Evolutionary conservation across 1,284 basidiomycete genomes (phyloP), one percentile per base, ranked within the genome.

Genomic region (Testicularia cyperi): DNA sequence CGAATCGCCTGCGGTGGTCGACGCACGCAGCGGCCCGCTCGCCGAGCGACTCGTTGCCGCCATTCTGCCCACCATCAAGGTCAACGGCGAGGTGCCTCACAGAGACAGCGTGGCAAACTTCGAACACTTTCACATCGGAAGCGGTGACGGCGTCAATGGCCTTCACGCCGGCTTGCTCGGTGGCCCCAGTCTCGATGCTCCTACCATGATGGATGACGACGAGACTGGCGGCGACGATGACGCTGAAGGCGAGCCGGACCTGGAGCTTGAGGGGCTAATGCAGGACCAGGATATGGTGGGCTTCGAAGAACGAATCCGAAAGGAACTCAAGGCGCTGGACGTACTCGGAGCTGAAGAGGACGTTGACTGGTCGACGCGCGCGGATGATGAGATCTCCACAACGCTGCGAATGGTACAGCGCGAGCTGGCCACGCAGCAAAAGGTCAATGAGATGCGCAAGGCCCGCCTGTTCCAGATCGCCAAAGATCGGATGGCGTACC

Each of bases 361-460:
- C 6, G 31, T 63, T 4, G 65, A 70, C 36, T 70, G 65, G 65
- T 45, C 61, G 8, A 37, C 48, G n/a, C 61, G 67, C 1, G 51
- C 46, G 12, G 92, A 96, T 70, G 92, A 97, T 77, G 91, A 92
- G 38, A 88, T 97, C 48, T 87, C 91, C 2, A 86, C 88, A 2
- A 88, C 90, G 1, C 83, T 97, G 2, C 86, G 94, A 1, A 85
- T 88, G 49, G 88, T 89, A 22, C 92, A 97, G 76, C 80, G 82
- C n/a, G 84, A 88, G 61, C 81, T 97, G 4, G 83, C 86, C 5
- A 80, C 80, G 6, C 88, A 95, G 43, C 81, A 87, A 2, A 82
- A 85, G 7, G 81, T 85, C 49, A 97, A 97, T 80, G 89, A 90
- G 68, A 83, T 84, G 10, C 87, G 92, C 19, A 88, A 88, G 72